These are phyloP conservation scores for Acer yangbiense DNA, from an alignment of 345 rosid species.

Conservation along the genomic window DNA sequence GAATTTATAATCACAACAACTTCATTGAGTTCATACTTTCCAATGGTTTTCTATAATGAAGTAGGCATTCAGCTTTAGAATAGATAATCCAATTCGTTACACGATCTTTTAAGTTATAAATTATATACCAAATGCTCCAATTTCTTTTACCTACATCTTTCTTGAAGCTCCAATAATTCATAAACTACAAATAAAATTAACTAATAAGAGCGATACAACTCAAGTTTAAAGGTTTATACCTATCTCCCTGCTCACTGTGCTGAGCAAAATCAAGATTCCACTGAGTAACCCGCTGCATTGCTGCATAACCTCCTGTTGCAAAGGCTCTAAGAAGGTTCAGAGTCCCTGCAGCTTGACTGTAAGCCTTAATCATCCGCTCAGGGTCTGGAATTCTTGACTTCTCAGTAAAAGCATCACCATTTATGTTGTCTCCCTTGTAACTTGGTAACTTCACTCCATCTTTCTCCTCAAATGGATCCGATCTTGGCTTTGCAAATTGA, in stretches of 20 bases:
- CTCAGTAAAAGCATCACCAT: conserved; percentile 58
- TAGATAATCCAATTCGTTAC: not conserved
- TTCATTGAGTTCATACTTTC: not conserved
- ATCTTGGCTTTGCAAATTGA: conserved; percentile 66
- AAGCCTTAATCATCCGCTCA: conserved; percentile 57
- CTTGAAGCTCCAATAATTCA: not conserved
- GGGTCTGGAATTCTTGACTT: conserved; percentile 65
- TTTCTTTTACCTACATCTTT: not conserved
- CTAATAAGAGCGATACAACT: not conserved
- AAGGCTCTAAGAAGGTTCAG: conserved; percentile 70
- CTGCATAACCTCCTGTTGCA: conserved; percentile 70
- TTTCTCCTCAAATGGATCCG: conserved; percentile 49
- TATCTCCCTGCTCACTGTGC: conserved; percentile 62
- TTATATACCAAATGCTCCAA: not conserved
- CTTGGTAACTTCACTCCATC: conserved; percentile 56
- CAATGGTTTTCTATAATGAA: not conserved
- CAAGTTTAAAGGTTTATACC: conserved; percentile 29
- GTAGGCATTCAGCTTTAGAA: not conserved
- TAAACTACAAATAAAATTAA: not conserved
- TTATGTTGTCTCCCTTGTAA: conserved; percentile 67
- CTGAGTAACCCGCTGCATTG: conserved; percentile 63
- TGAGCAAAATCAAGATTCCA: conserved; percentile 70
- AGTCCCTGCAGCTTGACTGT: conserved; percentile 56
- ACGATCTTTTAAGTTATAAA: not conserved
- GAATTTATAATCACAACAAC: not conserved